Percentiles rank a stretch among this genome's conserved stretches.
Conservation (phyloP, 345 rosid genomes). For the Salix suchowensis region DNA sequence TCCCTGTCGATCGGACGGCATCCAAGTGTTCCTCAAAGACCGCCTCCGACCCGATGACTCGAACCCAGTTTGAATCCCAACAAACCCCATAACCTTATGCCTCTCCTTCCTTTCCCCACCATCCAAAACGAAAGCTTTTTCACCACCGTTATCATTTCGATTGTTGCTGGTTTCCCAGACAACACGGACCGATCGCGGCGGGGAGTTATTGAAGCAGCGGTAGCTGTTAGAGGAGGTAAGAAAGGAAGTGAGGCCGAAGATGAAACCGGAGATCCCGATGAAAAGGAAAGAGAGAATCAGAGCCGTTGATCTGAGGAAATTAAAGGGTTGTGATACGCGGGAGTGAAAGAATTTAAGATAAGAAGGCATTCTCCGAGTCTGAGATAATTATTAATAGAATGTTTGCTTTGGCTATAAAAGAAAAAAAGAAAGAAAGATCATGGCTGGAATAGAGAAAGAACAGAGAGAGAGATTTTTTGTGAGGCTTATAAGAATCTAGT, state of each 20-base stretch:
- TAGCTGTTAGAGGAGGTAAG: slow-evolving; percentile 25
- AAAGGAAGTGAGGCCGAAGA: slow-evolving; percentile 53
- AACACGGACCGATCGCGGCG: slow-evolving; percentile 55
- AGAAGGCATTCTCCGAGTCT: slow-evolving; percentile 46
- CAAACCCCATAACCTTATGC: slow-evolving; percentile 80
- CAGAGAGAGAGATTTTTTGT: too few species aligned
- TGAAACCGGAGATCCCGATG: slow-evolving; percentile 62
- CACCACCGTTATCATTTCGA: neutral
- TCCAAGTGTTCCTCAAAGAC: slow-evolving; percentile 80
- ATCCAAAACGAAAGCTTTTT: slow-evolving; percentile 8
- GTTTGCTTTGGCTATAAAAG: neutral
- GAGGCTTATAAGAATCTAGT: too few species aligned
- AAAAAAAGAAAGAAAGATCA: neutral
- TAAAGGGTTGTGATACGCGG: slow-evolving; percentile 28
- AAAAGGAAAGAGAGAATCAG: slow-evolving; percentile 44
- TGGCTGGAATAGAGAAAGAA: neutral
- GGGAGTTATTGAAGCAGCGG: slow-evolving; percentile 12
- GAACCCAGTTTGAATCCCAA: slow-evolving; percentile 89
- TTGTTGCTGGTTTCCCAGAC: slow-evolving; percentile 47
- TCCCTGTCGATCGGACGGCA: slow-evolving; percentile 79
- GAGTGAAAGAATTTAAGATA: slow-evolving; percentile 61
- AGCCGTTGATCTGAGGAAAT: slow-evolving; percentile 46
- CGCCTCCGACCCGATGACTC: slow-evolving; percentile 56
- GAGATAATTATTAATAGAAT: neutral
- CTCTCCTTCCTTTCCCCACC: slow-evolving; percentile 34